phyloP scores from a whole-genome alignment of 495 filamentous ascomycete genomes.

The Neurospora sp. region DNA sequence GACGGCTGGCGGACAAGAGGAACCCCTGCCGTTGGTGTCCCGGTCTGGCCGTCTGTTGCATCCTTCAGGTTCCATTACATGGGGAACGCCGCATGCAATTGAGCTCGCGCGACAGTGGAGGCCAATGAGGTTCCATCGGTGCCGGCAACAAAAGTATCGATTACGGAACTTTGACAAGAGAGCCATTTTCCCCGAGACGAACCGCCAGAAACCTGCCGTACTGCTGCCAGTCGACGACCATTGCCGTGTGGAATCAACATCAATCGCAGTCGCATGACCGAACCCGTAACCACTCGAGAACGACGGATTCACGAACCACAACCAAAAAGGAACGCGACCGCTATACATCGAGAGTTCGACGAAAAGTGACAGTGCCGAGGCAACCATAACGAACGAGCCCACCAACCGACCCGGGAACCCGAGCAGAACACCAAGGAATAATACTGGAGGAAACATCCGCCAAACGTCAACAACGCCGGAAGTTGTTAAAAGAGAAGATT shows the following conservation, averaged over 20 bases:
- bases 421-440: conserved; percentile 4
- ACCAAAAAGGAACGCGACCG: neutral
- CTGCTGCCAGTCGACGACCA: neutral
- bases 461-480: neutral
- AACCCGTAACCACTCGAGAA: neutral
- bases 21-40: neutral
- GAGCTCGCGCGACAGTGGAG: conserved; percentile 7
- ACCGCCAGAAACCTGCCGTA: neutral
- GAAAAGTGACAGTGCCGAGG: neutral
- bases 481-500: neutral
- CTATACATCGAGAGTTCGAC: neutral
- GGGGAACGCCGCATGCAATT: neutral
- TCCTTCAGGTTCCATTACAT: neutral
- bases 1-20: neutral
- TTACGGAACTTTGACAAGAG: conserved; percentile 1
- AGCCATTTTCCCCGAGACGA: neutral
- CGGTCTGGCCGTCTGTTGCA: neutral
- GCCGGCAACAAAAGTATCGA: conserved; percentile 1
- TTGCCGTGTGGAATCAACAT: neutral
- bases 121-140: conserved; percentile 11
- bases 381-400: neutral
- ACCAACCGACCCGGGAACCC: neutral
- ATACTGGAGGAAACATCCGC: neutral
- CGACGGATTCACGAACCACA: neutral
- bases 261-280: neutral